phyloP scores from a whole-genome alignment of 1,139 yeast genomes.

The Yamadazyma aaseri region DNA sequence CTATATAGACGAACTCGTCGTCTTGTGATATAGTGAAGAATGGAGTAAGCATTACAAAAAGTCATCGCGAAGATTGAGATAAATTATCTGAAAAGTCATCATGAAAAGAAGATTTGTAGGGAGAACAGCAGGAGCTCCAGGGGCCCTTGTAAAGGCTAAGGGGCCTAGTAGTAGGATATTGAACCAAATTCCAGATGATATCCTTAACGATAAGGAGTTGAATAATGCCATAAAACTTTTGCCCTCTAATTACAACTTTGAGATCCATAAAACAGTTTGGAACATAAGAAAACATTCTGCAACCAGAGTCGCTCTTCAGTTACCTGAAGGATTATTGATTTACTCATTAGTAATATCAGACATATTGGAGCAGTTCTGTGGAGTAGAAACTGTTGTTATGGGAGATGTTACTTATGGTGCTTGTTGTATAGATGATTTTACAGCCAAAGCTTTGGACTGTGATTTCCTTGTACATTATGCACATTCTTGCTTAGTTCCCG shows the following conservation, averaged over 20 bases:
- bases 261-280: slow-evolving; percentile 94
- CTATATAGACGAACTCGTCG: slow-evolving; percentile 63
- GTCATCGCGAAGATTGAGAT: background rate
- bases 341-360: slow-evolving; percentile 87
- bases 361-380: slow-evolving; percentile 86
- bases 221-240: slow-evolving; percentile 77
- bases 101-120: slow-evolving; percentile 34
- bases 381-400: slow-evolving; percentile 88
- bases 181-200: slow-evolving; percentile 90
- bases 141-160: slow-evolving; percentile 25
- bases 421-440: slow-evolving; percentile 94
- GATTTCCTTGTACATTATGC: slow-evolving; percentile 96
- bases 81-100: background rate
- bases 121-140: slow-evolving; percentile 20
- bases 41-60: slow-evolving; percentile 74
- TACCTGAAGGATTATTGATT: slow-evolving; percentile 95
- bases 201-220: slow-evolving; percentile 72
- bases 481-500: slow-evolving; percentile 94
- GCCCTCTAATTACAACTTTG: slow-evolving; percentile 93
- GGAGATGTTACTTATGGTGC: slow-evolving; percentile 99
- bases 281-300: slow-evolving; percentile 74
- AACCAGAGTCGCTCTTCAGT: slow-evolving; percentile 81
- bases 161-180: slow-evolving; percentile 53
- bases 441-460: slow-evolving; percentile 90
- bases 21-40: slow-evolving; percentile 74